These are phyloP conservation scores for Penicillium verhagenii DNA, from an alignment of 495 filamentous ascomycete genomes.

Conservation along the genomic window DNA sequence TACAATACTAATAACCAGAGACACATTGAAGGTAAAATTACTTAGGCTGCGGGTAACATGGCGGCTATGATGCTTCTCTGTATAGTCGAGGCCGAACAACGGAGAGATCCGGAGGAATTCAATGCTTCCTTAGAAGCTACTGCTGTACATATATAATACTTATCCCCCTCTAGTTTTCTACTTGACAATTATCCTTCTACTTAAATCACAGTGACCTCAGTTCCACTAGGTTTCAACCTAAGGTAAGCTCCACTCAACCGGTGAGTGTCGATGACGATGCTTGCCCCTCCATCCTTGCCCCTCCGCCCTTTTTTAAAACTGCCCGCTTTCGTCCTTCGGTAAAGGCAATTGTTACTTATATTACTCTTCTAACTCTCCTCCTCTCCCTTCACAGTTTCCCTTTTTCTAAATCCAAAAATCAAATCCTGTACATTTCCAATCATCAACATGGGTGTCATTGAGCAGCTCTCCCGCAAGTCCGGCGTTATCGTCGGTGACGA, in stretches of 20 bases:
- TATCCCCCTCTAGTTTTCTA: no score
- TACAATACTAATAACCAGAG: no score
- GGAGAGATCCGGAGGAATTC: constrained; percentile 2
- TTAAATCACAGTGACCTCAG: constrained; percentile 32
- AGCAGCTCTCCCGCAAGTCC: constrained; percentile 70
- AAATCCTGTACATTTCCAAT: constrained; percentile 11
- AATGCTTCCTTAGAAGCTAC: neutral
- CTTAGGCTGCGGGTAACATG: no score
- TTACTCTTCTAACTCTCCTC: constrained; percentile 12
- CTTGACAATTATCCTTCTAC: neutral
- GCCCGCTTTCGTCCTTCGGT: constrained; percentile 32
- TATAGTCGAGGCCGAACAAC: constrained; percentile 7
- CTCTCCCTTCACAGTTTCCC: constrained; percentile 6
- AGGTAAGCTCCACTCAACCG: constrained; percentile 15
- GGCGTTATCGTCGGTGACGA: constrained; percentile 89
- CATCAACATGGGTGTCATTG: constrained; percentile 57
- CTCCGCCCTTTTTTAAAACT: constrained; percentile 22
- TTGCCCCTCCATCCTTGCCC: constrained; percentile 22
- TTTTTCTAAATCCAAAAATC: constrained; percentile 4
- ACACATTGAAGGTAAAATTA: no score
- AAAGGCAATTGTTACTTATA: constrained; percentile 9
- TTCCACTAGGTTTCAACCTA: constrained; percentile 5
- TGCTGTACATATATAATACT: neutral
- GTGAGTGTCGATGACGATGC: constrained; percentile 33
- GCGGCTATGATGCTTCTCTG: neutral